Percentiles rank a stretch among this genome's conserved stretches.
phyloP scores from a whole-genome alignment of 306 rosid species.

The Dalbergia cultrata region DNA sequence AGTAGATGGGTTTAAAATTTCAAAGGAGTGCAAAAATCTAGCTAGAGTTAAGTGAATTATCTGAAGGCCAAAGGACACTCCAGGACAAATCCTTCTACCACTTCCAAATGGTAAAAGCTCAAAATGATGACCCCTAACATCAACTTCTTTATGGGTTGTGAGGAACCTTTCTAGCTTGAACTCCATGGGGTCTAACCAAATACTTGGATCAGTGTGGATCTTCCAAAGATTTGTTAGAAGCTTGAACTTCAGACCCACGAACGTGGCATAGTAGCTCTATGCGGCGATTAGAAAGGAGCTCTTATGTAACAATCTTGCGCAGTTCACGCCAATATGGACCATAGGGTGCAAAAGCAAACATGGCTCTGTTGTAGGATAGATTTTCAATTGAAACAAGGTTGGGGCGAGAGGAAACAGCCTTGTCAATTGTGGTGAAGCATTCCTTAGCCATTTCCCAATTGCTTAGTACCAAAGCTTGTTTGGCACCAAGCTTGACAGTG shows the following conservation, averaged over 20 bases:
- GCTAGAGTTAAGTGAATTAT: slow-evolving; percentile 33
- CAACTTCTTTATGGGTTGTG: slow-evolving; percentile 36
- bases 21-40: slow-evolving; percentile 36
- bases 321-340: too few species aligned
- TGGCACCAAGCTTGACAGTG: slow-evolving; percentile 30
- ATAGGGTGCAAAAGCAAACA: slow-evolving; percentile 41
- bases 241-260: too few species aligned
- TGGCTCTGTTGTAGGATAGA: slow-evolving; percentile 44
- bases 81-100: slow-evolving; percentile 46
- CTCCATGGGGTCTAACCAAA: slow-evolving; percentile 6
- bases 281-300: too few species aligned
- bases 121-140: slow-evolving; percentile 36
- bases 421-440: slow-evolving; percentile 49
- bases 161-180: slow-evolving; percentile 35
- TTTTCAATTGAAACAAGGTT: background rate
- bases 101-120: slow-evolving; percentile 40
- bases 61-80: slow-evolving; percentile 15
- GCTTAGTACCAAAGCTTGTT: slow-evolving; percentile 37
- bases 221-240: slow-evolving; percentile 33
- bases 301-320: too few species aligned
- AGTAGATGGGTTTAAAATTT: background rate
- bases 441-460: slow-evolving; percentile 50
- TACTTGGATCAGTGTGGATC: background rate
- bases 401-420: background rate
- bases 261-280: accelerated